A percentile compares a stretch with the other conserved stretches of the same genome.
Conservation (phyloP, 2,329 filamentous ascomycete genomes). For the Nigrospora osmanthi region DNA sequence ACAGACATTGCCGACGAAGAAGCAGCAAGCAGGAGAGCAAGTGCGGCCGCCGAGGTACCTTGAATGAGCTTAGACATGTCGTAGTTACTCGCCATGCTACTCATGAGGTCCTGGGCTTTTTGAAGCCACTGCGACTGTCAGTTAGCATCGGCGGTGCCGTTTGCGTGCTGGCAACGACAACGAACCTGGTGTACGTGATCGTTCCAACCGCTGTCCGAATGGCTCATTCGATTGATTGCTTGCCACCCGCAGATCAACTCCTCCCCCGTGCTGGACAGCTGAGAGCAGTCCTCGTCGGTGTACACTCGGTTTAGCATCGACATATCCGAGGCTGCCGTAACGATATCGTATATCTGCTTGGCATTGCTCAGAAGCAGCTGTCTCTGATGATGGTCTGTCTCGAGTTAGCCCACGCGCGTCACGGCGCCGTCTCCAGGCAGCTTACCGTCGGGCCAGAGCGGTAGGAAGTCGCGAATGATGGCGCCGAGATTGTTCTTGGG, state of each 20-base stretch:
- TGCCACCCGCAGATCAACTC: slow-evolving; percentile 66
- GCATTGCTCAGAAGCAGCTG: slow-evolving; percentile 66
- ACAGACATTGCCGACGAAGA: slow-evolving; percentile 19
- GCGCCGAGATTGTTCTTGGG: slow-evolving; percentile 86
- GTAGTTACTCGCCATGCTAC: slow-evolving; percentile 88
- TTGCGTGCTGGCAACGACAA: neutral
- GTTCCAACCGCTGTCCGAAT: neutral
- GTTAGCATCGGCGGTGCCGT: slow-evolving; percentile 3
- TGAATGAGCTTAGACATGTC: slow-evolving; percentile 55
- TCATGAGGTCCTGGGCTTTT: slow-evolving; percentile 71
- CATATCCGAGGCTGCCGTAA: slow-evolving; percentile 61
- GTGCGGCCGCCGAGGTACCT: slow-evolving; percentile 30
- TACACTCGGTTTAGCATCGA: slow-evolving; percentile 31
- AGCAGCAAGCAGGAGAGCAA: slow-evolving; percentile 33
- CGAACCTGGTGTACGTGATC: neutral
- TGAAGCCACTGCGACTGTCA: slow-evolving; percentile 55
- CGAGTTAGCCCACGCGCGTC: neutral
- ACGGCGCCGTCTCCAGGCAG: slow-evolving; percentile 9
- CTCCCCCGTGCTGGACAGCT: slow-evolving; percentile 40
- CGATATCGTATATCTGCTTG: slow-evolving; percentile 68
- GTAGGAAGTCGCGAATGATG: slow-evolving; percentile 71
- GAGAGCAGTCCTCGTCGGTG: slow-evolving; percentile 13
- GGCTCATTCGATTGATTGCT: slow-evolving; percentile 14
- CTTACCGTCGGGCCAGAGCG: slow-evolving; percentile 64
- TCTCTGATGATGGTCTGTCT: slow-evolving; percentile 3